Evolutionary conservation across 495 filamentous ascomycete genomes (phyloP).

Genomic region (Podospora sp.): DNA sequence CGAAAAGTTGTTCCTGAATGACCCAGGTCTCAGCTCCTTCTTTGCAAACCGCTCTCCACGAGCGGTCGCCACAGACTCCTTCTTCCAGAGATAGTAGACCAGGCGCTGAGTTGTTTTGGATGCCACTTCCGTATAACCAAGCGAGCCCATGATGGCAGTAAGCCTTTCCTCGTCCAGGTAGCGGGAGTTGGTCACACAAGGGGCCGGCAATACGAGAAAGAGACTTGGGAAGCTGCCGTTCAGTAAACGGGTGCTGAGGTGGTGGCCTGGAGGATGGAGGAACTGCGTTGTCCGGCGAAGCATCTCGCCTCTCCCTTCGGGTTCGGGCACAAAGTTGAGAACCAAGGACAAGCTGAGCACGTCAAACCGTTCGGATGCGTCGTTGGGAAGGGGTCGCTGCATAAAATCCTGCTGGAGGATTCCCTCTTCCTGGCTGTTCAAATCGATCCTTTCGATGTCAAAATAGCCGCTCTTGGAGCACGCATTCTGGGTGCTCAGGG

Average conservation of each 20-base stretch:
- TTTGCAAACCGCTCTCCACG: constrained; percentile 52
- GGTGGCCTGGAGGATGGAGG: constrained; percentile 45
- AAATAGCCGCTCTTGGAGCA: constrained; percentile 73
- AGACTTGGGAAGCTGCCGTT: constrained; percentile 66
- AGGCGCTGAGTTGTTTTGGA: constrained; percentile 80
- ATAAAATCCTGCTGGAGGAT: constrained; percentile 95
- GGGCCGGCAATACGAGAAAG: constrained; percentile 86
- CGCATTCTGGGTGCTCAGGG: constrained; percentile 80
- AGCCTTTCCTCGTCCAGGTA: constrained; percentile 81
- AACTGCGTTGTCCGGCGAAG: constrained; percentile 72
- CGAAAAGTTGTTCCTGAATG: constrained; percentile 84
- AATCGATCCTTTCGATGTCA: constrained; percentile 82
- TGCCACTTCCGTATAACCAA: constrained; percentile 69
- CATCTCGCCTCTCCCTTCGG: constrained; percentile 81
- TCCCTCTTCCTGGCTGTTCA: constrained; percentile 78
- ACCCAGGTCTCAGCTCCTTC: constrained; percentile 71
- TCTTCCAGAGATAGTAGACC: constrained; percentile 84
- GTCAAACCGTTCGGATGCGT: constrained; percentile 71
- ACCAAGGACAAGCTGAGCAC: constrained; percentile 93
- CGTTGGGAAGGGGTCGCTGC: constrained; percentile 71
- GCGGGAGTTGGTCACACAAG: constrained; percentile 89
- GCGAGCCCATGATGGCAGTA: constrained; percentile 67
- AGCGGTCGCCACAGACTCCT: constrained; percentile 25
- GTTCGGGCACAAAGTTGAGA: constrained; percentile 86
- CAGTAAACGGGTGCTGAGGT: constrained; percentile 26